Base-by-base conservation (phyloP, 2,329 filamentous ascomycete genomes). In the Sphaerulina musiva region DNA sequence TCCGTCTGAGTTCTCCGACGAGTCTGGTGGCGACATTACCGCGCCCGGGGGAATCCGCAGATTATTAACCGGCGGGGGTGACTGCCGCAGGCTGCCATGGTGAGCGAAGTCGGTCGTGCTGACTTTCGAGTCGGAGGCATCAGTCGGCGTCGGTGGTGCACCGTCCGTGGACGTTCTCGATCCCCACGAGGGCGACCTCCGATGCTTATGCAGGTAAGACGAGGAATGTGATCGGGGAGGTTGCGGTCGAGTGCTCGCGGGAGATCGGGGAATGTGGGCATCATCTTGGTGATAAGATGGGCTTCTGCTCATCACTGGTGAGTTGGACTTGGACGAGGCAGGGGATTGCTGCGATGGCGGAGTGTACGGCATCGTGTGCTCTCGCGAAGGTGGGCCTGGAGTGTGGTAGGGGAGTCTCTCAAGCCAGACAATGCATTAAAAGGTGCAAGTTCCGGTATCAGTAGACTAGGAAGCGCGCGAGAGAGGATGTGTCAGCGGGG, bases 1-100 rank as follows among this genome's bases (percentile, higher is more conserved):
- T 68, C 95, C 91, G 70, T 91, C 90, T 26, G 85, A 91, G 61
- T 85, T 87, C 39, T 81, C 80, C 6, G 81, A 80, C 34, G 91
- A 95, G 65, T 96, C 92, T 8, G 92, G 92, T 36, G 92, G 92
- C 0, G 92, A 96, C 55, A 95, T 87, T 63, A 95, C 82, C 59
- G 89, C 90, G 57, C 89, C 89, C 58, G 83, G 82, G 41, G 90
- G 89, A 70, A 95, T 93, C 59, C 81, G 75, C 56, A 82, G 80
- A 73, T 89, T 83, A 59, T 84, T 88, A 59, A 89, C 73, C 14
- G 89, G 88, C n/a, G 88, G 85, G 12, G 89, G 89, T 46, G 90
- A 95, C 70, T 91, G 87, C 64, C 88, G 83, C 58, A 95, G 75
- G 72, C 83, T 88, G 69, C 76, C 76, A 68, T 76, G 78, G 52